Evolutionary conservation across 164 flowering plant genomes (phyloP), one percentile per base, ranked within the genome.

Genomic region (Amborella trichopoda): DNA sequence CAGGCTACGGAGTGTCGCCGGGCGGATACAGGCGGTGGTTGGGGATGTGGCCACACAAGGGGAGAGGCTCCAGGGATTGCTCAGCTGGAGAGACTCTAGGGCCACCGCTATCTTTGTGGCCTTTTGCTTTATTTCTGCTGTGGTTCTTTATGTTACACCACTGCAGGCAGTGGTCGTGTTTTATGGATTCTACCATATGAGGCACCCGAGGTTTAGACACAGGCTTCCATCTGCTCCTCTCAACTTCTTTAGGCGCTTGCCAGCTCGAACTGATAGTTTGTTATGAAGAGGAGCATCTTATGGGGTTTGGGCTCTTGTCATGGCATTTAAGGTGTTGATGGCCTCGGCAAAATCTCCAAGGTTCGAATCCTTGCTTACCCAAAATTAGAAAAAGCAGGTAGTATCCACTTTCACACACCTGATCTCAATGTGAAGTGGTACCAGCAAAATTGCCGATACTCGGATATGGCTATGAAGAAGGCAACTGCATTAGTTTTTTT

Each of bases 201-300:
- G 97, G 68, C 97, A 89, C 53, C 97, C 97, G 0, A 72, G 93
- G 48, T 80, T 89, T 52, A 74, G 93, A 16, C 67, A 78, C 49
- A 65, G 78, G 49, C 37, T 77, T 47, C 95, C 97, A 0, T 72
- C 93, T 0, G 80, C 67, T 22, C 85, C 95, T 0, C 54, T 85
- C 53, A 89, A 78, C 69, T 89, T 89, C 78, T 89, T 89, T 70
- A 78, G 93, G 5, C 60, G 95, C n/a, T 68, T 84, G 49, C 95
- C 97, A 23, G 78, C 97, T 1, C 66, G 81, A 59, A 85, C 90
- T 0, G 97, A 89, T 53, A 75, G 83, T 56, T 67, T 89, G 95
- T 34, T 89, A 72, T 89, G 70, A 62, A 55, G 47, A 52, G 23
- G 43, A 25, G 26, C n/a, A n/a, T n/a, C n/a, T n/a, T n/a, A n/a